Base-by-base conservation (phyloP, 164 flowering plant species). In the Sedum album region DNA sequence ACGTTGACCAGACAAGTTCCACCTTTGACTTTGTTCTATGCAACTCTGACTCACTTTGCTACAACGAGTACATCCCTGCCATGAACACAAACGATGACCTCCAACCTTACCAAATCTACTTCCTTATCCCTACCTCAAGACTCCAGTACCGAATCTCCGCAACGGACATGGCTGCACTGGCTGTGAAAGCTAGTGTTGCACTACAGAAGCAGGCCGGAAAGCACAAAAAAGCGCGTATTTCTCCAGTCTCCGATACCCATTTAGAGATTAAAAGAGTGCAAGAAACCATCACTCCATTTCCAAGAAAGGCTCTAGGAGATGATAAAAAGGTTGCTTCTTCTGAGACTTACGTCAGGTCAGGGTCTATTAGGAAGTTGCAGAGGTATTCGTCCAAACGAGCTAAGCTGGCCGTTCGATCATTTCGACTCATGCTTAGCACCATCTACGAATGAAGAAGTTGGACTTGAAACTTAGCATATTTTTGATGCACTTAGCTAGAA, bases 131-230 rank as follows among this genome's bases (percentile, higher is more conserved):
- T 0, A 38, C 6, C 2, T 70, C 77, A 6, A 78, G 69, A 70
- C 79, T 79, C 7, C 77, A 81, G 23, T 31, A 74, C 51, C 78
- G 73, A 0, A 60, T 88, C 7, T 35, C 81, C 0, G 84, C 93
- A 1, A 38, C 83, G 0, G 90, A 86, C 21, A 88, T 86, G 90
- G 93, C 88, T 0, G 86, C 85, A 1, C 51, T 88, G 66, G 90
- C 90, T 8, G 85, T 88, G 5, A 88, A 79, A 62, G 92, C 92
- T 8, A 79, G 80, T 73, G 25, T 69, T 0, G 92, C 85, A 10
- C 74, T 85, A 53, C 79, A 71, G 17, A 71, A 21, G 41, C 33
- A 68, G 39, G 28, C 21, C n/a, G 61, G 38, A 15, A 30, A 73
- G 17, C 46, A 66, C 41, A 75, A 63, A 36, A 78, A 73, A 77